Conservation (phyloP, 2,329 filamentous ascomycete species). For the Aspergillus alliaceus region DNA sequence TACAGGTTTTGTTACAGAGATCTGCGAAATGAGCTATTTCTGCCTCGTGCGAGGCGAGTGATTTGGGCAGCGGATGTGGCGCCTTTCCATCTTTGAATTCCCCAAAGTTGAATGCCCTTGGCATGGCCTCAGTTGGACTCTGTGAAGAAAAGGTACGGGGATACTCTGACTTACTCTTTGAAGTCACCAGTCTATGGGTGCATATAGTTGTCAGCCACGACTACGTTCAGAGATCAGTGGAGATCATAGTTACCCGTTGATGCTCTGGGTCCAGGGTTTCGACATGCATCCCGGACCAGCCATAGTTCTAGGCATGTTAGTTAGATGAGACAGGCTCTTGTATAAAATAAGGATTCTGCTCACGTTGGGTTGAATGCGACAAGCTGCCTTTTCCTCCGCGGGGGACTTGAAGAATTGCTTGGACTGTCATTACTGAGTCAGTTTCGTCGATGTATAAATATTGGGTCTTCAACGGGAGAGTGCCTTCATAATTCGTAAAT, state of each 20-base stretch:
- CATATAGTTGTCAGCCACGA: constrained; percentile 6
- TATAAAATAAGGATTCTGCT: constrained; percentile 17
- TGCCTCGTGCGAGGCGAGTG: constrained; percentile 59
- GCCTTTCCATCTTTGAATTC: constrained; percentile 69
- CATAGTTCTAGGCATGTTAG: constrained; percentile 64
- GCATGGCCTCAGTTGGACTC: constrained; percentile 3
- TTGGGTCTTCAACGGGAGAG: background rate
- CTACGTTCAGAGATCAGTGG: background rate
- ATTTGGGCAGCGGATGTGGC: constrained; percentile 72
- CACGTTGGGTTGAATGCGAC: constrained; percentile 67
- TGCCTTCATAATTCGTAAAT: background rate
- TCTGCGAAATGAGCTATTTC: constrained; percentile 67
- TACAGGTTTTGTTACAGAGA: constrained; percentile 71
- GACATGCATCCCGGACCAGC: constrained; percentile 84
- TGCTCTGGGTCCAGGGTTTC: constrained; percentile 84
- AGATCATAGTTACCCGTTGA: constrained; percentile 62
- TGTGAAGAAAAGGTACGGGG: background rate
- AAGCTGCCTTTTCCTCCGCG: constrained; percentile 69
- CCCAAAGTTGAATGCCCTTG: constrained; percentile 87
- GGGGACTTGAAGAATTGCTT: constrained; percentile 72
- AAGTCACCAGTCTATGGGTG: constrained; percentile 69
- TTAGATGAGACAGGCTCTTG: background rate
- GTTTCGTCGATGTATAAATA: background rate
- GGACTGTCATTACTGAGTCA: constrained; percentile 52
- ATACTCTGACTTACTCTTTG: constrained; percentile 67